phyloP scores from a whole-genome alignment of 2,329 filamentous ascomycete genomes.

The Scedosporium apiospermum region DNA sequence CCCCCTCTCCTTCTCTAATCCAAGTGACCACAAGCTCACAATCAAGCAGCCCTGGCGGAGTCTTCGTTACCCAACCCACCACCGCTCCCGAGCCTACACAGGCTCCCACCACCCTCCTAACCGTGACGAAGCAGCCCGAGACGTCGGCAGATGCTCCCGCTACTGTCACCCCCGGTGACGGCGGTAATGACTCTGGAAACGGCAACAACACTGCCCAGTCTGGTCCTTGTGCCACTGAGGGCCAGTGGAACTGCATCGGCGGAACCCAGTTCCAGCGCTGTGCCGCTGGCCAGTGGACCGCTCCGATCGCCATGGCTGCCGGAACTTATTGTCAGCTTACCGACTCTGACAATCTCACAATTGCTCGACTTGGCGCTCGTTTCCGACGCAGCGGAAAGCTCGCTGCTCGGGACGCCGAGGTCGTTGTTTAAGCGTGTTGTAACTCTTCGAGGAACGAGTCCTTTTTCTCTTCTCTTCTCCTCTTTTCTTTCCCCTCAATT shows the following conservation, averaged over 20 bases:
- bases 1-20: slow-evolving; percentile 1
- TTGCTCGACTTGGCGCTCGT: slow-evolving; percentile 4
- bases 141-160: slow-evolving; percentile 13
- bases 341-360: slow-evolving; percentile 15
- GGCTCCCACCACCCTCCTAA: slow-evolving; percentile 6
- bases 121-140: slow-evolving; percentile 12
- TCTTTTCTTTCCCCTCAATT: background rate
- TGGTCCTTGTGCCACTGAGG: slow-evolving; percentile 38
- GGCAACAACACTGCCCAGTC: slow-evolving; percentile 10
- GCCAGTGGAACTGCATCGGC: slow-evolving; percentile 48
- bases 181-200: slow-evolving; percentile 6
- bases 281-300: slow-evolving; percentile 47
- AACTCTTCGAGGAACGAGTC: background rate
- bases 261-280: slow-evolving; percentile 52
- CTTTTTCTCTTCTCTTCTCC: background rate
- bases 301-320: slow-evolving; percentile 35
- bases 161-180: slow-evolving; percentile 9
- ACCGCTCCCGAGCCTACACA: slow-evolving; percentile 5
- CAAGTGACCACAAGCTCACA: slow-evolving; percentile 9
- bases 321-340: slow-evolving; percentile 41
- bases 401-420: background rate
- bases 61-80: slow-evolving; percentile 24
- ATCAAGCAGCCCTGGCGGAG: slow-evolving; percentile 28
- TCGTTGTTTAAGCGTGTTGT: background rate
- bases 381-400: background rate